Evolutionary conservation across 2,329 filamentous ascomycete species (phyloP).

Genomic region (Botrytis pseudocinerea): DNA sequence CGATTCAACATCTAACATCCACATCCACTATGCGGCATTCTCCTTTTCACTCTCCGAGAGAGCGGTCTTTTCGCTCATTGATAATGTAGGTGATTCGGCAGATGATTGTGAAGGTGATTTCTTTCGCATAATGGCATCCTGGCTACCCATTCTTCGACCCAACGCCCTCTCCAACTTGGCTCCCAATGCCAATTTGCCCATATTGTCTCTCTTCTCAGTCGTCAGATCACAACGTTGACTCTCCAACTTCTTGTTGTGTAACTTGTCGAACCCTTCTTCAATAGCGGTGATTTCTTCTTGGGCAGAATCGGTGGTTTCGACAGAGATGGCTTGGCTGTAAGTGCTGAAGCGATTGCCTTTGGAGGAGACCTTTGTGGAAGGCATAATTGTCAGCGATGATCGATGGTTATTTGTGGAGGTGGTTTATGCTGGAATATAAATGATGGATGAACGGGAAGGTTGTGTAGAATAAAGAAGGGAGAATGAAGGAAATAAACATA

Average conservation of each 20-base stretch:
- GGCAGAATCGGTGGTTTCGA: conserved; percentile 39
- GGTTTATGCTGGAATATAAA: conserved; percentile 1
- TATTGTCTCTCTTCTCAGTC: conserved; percentile 64
- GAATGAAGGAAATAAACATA: conserved; percentile 41
- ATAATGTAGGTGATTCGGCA: conserved; percentile 6
- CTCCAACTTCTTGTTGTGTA: conserved; percentile 68
- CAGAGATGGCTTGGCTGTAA: conserved; percentile 48
- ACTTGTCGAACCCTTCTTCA: conserved; percentile 63
- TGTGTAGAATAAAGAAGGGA: conserved; percentile 20
- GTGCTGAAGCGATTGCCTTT: conserved; percentile 52
- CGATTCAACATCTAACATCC: not conserved
- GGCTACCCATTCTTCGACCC: conserved; percentile 66
- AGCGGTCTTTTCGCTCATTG: conserved; percentile 7
- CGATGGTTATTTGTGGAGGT: conserved; percentile 3
- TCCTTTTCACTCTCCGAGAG: conserved; percentile 10
- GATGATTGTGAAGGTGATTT: conserved; percentile 17
- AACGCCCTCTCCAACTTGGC: conserved; percentile 74
- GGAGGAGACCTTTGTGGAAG: conserved; percentile 50
- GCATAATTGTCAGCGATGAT: conserved; percentile 37
- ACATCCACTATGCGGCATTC: not conserved
- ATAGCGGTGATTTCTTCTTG: conserved; percentile 58
- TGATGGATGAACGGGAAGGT: conserved; percentile 13
- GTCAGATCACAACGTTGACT: conserved; percentile 67
- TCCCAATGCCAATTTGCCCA: conserved; percentile 69
- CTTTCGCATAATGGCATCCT: conserved; percentile 65